Evolutionary conservation across 164 flowering plant species (phyloP).

Genomic region (Magnolia changhungtana): DNA sequence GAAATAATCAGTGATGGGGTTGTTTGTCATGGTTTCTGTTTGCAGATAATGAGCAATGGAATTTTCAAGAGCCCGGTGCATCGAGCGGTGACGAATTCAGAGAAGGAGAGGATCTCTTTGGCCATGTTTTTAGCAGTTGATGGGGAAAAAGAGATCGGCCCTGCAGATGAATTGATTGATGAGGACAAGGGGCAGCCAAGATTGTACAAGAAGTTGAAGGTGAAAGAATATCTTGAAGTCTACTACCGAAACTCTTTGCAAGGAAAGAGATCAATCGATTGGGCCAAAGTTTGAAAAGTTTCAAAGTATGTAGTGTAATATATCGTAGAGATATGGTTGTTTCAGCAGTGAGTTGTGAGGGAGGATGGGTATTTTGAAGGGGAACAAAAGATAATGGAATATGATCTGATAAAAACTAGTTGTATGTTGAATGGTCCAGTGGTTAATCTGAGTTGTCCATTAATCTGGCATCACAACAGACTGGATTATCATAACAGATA

Average conservation of each 20-base stretch:
- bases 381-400: too few relatives aligned
- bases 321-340: too few relatives aligned
- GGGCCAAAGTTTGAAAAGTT: constrained; percentile 5
- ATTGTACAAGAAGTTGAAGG: constrained; percentile 31
- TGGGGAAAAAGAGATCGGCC: constrained; percentile 35
- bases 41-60: constrained; percentile 58
- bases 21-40: neutral
- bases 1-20: too few relatives aligned
- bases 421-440: too few relatives aligned
- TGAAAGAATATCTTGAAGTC: constrained; percentile 15
- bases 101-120: constrained; percentile 14
- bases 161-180: constrained; percentile 29
- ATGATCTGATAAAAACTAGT: too few relatives aligned
- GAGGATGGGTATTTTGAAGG: too few relatives aligned
- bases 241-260: neutral
- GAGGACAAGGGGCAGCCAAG: constrained; percentile 27
- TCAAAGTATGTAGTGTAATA: neutral
- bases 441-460: too few relatives aligned
- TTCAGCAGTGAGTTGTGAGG: too few relatives aligned
- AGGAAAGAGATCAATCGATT: constrained; percentile 16
- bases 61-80: constrained; percentile 48
- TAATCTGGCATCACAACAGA: too few relatives aligned
- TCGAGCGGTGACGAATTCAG: constrained; percentile 36
- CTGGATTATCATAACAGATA: too few relatives aligned
- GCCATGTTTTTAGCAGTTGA: constrained; percentile 10